Conservation (phyloP, 176 grass and related monocot species). For the Oryza coarctata region DNA sequence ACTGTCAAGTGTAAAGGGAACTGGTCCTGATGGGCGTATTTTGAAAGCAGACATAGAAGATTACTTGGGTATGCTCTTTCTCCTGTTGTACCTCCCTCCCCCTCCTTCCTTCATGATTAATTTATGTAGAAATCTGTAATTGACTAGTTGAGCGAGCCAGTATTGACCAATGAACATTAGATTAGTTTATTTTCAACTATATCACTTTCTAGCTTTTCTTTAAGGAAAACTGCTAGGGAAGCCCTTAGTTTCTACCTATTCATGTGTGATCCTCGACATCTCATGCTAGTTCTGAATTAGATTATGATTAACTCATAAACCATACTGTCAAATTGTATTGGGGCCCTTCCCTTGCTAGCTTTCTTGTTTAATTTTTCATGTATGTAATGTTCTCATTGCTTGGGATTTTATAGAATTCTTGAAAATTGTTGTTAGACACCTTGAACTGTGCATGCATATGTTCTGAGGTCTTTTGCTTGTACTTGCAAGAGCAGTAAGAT, state of each 20-base stretch:
- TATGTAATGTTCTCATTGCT: neutral
- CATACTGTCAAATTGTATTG: slow-evolving; percentile 4
- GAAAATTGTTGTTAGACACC: neutral
- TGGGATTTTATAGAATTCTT: slow-evolving; percentile 1
- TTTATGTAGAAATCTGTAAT: neutral
- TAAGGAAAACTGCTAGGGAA: no score
- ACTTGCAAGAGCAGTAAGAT: neutral
- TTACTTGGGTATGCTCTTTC: slow-evolving; percentile 72
- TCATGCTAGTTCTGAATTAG: neutral
- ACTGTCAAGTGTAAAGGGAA: slow-evolving; percentile 85
- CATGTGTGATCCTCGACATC: neutral
- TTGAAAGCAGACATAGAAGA: slow-evolving; percentile 95
- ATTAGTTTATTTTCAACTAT: neutral
- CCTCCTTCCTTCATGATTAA: neutral
- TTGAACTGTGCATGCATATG: neutral
- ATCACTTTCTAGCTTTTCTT: neutral
- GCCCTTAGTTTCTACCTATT: neutral
- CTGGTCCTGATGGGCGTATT: slow-evolving; percentile 92
- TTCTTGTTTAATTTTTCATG: neutral
- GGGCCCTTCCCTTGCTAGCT: neutral
- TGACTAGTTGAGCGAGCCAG: neutral
- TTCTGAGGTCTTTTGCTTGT: neutral
- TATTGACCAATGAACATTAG: neutral
- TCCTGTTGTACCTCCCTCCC: neutral
- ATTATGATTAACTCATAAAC: neutral